Base-by-base conservation (phyloP, 1,284 basidiomycete genomes). In the Ustilago cynodontis region DNA sequence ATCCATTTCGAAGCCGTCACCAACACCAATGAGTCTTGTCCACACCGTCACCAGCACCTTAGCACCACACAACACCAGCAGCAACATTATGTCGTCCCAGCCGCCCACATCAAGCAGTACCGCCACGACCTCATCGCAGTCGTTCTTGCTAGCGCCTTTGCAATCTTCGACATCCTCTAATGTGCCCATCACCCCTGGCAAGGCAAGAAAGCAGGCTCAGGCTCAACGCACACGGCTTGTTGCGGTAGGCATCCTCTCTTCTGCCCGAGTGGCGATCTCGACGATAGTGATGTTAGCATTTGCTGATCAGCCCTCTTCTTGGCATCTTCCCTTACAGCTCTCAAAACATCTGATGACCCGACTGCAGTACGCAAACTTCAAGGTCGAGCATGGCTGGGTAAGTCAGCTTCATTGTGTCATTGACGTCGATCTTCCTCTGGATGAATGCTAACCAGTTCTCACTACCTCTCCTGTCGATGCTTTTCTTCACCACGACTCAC, bases 351-450 rank as follows among this genome's bases (percentile, higher is more conserved):
- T 84, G 35, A 77, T 77, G 43, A 82, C 79, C 9, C 55, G 82
- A 24, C 65, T 84, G 33, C 82, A 81, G 56, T 84, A 83, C 37
- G 82, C 81, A 22, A 73, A 77, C 50, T 83, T 84, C 73, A 84
- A 84, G 68, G 80, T 84, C 16, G 80, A 84, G 57, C 79, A 84
- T 61, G 82, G 82, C 24, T 84, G 82, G 82, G 78, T 80, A 67
- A 69, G 78, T 67, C 18, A 3, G 14, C 37, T 22, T 43, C 28
- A 47, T 31, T 33, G 29, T 43, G 41, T 20, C 1, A n/a, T 43
- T 16, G 10, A 24, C 4, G 41, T 18, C 20, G 18, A 52, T 13
- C n/a, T 14, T 8, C 20, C n/a, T 33, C 31, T 7, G 16, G 14
- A 13, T 65, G 24, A 11, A 41, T 37, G 58, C 66, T 68, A 20